phyloP scores from a whole-genome alignment of 1,284 basidiomycete species.

The Microbotryum intermedium region DNA sequence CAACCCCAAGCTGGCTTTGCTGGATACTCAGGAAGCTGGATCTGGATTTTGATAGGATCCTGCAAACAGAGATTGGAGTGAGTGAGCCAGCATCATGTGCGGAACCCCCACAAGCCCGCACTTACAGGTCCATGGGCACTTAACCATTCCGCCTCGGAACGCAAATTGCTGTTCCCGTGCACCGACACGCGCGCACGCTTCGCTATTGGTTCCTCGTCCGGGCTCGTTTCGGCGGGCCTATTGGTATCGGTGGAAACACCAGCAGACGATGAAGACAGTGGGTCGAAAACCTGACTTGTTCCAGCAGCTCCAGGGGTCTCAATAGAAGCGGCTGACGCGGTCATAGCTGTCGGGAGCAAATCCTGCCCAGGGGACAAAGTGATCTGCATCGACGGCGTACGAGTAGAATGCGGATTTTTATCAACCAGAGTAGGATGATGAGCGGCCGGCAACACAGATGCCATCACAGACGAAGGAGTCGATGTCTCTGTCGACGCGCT shows the following conservation, averaged over 20 bases:
- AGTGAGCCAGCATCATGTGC: background rate
- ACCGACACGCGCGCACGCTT: conserved; percentile 76
- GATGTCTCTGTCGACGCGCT: conserved; percentile 39
- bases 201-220: conserved; percentile 52
- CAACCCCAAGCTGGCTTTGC: conserved; percentile 86
- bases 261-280: no score
- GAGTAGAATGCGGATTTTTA: no score
- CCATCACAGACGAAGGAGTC: conserved; percentile 34
- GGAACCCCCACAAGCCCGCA: conserved; percentile 38
- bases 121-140: conserved; percentile 59
- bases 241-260: no score
- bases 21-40: conserved; percentile 68
- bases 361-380: background rate
- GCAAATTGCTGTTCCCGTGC: conserved; percentile 65
- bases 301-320: no score
- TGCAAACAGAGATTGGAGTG: conserved; percentile 32
- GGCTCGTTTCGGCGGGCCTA: conserved; percentile 44
- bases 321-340: no score
- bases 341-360: conserved; percentile 14
- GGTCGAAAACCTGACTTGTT: no score
- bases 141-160: conserved; percentile 76
- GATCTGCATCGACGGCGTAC: no score
- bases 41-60: conserved; percentile 71
- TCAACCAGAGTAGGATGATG: conserved; percentile 25
- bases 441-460: conserved; percentile 40